Base-by-base conservation (phyloP, 2,329 filamentous ascomycete species). In the Eutypella sp. region DNA sequence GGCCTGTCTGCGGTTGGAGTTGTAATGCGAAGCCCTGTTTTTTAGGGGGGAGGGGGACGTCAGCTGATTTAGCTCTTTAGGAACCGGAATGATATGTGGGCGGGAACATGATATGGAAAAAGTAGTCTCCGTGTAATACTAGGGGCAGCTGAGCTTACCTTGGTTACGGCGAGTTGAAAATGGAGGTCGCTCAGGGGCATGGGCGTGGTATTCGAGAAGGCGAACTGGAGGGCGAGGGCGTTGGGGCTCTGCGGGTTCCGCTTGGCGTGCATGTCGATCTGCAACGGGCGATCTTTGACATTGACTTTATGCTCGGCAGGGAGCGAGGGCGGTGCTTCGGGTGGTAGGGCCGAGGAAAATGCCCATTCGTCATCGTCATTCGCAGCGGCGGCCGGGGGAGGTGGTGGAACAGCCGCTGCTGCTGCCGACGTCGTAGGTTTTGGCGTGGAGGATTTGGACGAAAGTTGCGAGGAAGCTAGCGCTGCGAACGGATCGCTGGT, bases 81-180 rank as follows among this genome's bases (percentile, higher is more conserved):
- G 40, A 41, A 22, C 36, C 36, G 38, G 19, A 4, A 10, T 11
- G 25, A 36, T 24, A 27, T 19, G 3, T 15, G 41, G 4, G 22
- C 13, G 23, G 5, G 9, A 24, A 19, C 15, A 10, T 20, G 7
- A 22, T 11, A 10, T 34, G 5, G 9, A 39, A 23, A 20, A 39
- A n/a, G 20, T 5, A 25, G 18, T n/a, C n/a, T n/a, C n/a, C n/a
- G n/a, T n/a, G n/a, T n/a, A n/a, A n/a, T n/a, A n/a, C n/a, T n/a
- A n/a, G n/a, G n/a, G n/a, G n/a, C n/a, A n/a, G n/a, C n/a, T n/a
- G 15, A 24, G 52, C 67, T 54, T 71, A 95, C 91, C 80, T 92
- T 97, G 48, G 92, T 93, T 24, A 96, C 92, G 3, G 93, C 93
- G 33, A 95, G 76, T 65, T 96, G 89, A 60, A 96, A 95, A 47